These are phyloP conservation scores for Hirschfeldia incana DNA, from an alignment of 345 rosid genomes.

Conservation along the genomic window DNA sequence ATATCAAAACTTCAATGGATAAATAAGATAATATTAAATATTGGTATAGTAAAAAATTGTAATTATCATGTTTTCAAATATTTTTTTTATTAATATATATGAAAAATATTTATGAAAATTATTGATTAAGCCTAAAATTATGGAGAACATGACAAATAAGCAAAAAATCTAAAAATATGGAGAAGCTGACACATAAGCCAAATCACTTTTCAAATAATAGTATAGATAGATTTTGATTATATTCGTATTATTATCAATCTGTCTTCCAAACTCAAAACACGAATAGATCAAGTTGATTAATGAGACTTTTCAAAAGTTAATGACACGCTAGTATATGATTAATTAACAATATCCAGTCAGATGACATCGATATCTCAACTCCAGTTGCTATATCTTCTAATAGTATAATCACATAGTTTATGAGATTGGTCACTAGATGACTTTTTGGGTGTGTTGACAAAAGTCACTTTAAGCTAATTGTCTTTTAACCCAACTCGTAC, in stretches of 20 bases:
- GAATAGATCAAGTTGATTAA: conserved; percentile 1
- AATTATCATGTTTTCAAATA: no score
- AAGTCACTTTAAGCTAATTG: conserved; percentile 6
- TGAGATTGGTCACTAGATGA: conserved; percentile 14
- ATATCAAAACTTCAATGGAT: no score
- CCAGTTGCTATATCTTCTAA: neutral
- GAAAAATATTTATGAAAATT: no score
- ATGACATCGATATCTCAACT: conserved; percentile 39
- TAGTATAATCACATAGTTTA: neutral
- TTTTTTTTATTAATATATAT: no score
- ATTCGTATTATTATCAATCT: neutral
- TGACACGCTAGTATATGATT: conserved; percentile 9
- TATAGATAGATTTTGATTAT: no score
- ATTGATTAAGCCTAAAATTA: no score
- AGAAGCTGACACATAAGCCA: no score
- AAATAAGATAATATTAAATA: no score
- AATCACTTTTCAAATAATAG: no score
- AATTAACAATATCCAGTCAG: conserved; percentile 23
- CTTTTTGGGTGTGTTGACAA: conserved; percentile 23
- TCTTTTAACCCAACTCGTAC: neutral
- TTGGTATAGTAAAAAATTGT: no score
- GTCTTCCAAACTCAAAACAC: conserved; percentile 27
- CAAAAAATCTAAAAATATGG: no score
- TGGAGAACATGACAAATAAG: no score
- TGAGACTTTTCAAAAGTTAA: neutral